Evolutionary conservation across 2,329 filamentous ascomycete species (phyloP).

Genomic region (Fusarium albosuccineum): DNA sequence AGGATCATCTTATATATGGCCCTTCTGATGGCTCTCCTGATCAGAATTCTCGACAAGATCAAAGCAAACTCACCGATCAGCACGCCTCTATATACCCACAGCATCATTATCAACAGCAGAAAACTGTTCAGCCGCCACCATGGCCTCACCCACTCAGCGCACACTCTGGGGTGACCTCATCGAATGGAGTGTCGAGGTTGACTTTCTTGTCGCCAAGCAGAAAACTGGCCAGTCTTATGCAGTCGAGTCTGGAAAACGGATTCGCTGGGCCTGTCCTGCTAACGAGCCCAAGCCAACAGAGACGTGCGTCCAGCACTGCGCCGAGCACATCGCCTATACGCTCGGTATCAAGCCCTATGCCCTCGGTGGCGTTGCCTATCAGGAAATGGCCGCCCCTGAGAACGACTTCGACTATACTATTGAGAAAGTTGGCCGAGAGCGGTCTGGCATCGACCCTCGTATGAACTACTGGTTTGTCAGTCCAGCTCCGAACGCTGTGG

Average conservation of each 20-base stretch:
- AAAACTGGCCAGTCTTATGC: conserved; percentile 12
- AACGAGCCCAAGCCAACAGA: conserved; percentile 18
- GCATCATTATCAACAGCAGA: neutral
- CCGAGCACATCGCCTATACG: conserved; percentile 10
- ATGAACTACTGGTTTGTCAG: conserved; percentile 30
- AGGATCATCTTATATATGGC: conserved; percentile 1
- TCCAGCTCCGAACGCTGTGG: conserved; percentile 22
- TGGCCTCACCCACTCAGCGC: neutral
- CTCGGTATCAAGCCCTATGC: neutral
- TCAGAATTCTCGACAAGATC: neutral
- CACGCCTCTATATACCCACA: neutral
- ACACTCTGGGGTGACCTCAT: conserved; percentile 5
- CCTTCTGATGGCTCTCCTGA: neutral
- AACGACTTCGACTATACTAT: conserved; percentile 6
- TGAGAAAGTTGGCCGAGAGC: neutral
- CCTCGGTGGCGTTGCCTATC: conserved; percentile 25
- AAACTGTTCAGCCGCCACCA: neutral
- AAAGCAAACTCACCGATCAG: neutral
- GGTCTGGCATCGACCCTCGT: neutral
- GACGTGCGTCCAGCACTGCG: conserved; percentile 24
- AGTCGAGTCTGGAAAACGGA: neutral
- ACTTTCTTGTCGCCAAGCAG: conserved; percentile 43
- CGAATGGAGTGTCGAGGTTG: conserved; percentile 39
- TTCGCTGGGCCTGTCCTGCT: conserved; percentile 38
- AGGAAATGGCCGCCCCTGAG: neutral